Evolutionary conservation across 2,329 filamentous ascomycete species (phyloP).

Genomic region (Hypomyces rosellus): DNA sequence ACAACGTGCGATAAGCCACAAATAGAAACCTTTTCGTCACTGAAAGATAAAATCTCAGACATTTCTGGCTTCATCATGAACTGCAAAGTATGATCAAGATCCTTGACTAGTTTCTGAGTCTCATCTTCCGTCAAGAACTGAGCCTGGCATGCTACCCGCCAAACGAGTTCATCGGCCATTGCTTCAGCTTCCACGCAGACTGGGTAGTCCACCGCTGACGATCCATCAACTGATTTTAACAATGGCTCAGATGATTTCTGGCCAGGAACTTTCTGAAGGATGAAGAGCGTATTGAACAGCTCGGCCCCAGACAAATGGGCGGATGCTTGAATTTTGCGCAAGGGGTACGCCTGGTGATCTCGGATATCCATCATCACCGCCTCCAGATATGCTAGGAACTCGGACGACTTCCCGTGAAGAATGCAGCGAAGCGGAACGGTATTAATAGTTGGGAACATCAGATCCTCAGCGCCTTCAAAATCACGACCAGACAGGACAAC

Average conservation of each 20-base stretch:
- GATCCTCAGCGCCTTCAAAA: slow-evolving; percentile 55
- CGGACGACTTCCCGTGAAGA: slow-evolving; percentile 58
- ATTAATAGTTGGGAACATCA: slow-evolving; percentile 90
- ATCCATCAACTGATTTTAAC: slow-evolving; percentile 56
- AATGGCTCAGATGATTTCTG: slow-evolving; percentile 27
- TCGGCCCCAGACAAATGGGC: slow-evolving; percentile 27
- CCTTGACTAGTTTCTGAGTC: slow-evolving; percentile 45
- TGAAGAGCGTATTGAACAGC: slow-evolving; percentile 52
- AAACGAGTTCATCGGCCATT: slow-evolving; percentile 48
- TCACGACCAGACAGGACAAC: slow-evolving; percentile 82
- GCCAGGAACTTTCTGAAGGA: slow-evolving; percentile 39
- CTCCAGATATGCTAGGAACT: slow-evolving; percentile 69
- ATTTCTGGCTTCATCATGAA: slow-evolving; percentile 47
- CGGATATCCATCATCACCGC: slow-evolving; percentile 58
- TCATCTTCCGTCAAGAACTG: slow-evolving; percentile 42
- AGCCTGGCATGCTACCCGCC: slow-evolving; percentile 66
- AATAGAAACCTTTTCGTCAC: slow-evolving; percentile 49
- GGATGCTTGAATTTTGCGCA: slow-evolving; percentile 58
- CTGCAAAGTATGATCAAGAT: slow-evolving; percentile 53
- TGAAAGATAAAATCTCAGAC: slow-evolving; percentile 48
- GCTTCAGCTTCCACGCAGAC: slow-evolving; percentile 76
- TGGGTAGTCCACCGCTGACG: slow-evolving; percentile 70
- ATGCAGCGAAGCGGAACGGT: slow-evolving; percentile 70
- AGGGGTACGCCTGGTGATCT: slow-evolving; percentile 70
- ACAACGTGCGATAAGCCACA: slow-evolving; percentile 49